Conservation (phyloP, 495 filamentous ascomycete genomes). For the Xylaria palmicola region DNA sequence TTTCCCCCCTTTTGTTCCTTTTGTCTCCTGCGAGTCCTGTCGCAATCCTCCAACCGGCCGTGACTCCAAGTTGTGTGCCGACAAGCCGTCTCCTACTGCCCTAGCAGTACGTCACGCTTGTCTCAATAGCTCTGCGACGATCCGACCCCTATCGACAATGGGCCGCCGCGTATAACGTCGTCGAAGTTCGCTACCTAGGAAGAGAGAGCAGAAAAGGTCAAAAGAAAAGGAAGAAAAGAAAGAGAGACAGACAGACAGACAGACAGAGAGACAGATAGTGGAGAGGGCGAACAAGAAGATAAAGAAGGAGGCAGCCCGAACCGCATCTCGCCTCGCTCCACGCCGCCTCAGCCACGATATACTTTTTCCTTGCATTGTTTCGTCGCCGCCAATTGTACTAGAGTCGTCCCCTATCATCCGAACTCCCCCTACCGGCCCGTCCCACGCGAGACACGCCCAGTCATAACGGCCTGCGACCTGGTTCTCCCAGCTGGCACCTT, state of each 20-base stretch:
- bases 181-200: conserved; percentile 14
- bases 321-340: background rate
- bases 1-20: conserved; percentile 22
- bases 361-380: background rate
- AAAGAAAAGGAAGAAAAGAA: conserved; percentile 16
- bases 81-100: conserved; percentile 3
- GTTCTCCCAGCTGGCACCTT: conserved; percentile 17
- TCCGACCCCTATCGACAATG: conserved; percentile 26
- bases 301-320: background rate
- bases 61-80: conserved; percentile 10
- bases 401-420: conserved; percentile 9
- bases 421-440: conserved; percentile 4
- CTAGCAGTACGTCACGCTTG: conserved; percentile 9
- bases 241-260: background rate
- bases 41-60: conserved; percentile 15
- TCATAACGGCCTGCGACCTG: conserved; percentile 12
- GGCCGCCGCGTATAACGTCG: conserved; percentile 31
- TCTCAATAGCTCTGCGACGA: conserved; percentile 13
- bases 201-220: too few relatives aligned
- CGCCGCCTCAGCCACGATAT: conserved; percentile 1
- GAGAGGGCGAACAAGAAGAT: conserved; percentile 10
- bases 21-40: conserved; percentile 15
- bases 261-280: background rate
- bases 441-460: conserved; percentile 3
- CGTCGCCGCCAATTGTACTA: conserved; percentile 18